phyloP scores from a whole-genome alignment of 257 asterid genomes.

The Lavandula angustifolia region DNA sequence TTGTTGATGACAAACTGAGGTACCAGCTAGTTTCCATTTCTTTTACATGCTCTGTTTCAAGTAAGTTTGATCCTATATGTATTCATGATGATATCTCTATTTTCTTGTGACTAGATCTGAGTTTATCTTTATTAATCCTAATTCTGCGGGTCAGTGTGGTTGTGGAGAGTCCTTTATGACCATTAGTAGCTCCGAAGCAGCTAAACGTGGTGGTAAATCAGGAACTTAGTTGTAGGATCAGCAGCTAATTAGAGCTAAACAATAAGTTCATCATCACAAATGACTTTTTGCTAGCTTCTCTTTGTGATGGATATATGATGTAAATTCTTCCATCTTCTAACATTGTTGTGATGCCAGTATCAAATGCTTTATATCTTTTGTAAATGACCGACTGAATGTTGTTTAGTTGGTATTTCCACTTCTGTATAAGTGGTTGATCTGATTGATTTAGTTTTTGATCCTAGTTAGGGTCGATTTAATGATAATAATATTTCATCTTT shows the following conservation, averaged over 20 bases:
- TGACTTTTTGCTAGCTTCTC: background rate
- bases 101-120: constrained; percentile 65
- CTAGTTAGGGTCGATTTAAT: too few species aligned
- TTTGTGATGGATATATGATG: background rate
- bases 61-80: background rate
- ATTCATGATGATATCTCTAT: constrained; percentile 27
- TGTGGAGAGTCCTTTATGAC: constrained; percentile 99
- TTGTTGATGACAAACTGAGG: constrained; percentile 68
- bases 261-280: background rate
- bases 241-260: background rate
- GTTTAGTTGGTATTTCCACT: too few species aligned
- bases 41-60: background rate
- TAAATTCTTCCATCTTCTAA: constrained; percentile 7
- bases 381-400: too few species aligned
- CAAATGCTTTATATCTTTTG: too few species aligned
- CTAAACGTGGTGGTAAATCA: constrained; percentile 55
- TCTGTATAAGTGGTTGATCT: too few species aligned
- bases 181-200: constrained; percentile 66
- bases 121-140: constrained; percentile 88
- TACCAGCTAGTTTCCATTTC: constrained; percentile 25
- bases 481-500: too few species aligned
- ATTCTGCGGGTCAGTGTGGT: constrained; percentile 88
- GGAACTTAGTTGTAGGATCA: constrained; percentile 33
- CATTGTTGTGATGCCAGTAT: background rate
- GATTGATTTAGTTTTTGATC: too few species aligned